Conservation (phyloP, 805 yeast species). For the Candida pini region DNA sequence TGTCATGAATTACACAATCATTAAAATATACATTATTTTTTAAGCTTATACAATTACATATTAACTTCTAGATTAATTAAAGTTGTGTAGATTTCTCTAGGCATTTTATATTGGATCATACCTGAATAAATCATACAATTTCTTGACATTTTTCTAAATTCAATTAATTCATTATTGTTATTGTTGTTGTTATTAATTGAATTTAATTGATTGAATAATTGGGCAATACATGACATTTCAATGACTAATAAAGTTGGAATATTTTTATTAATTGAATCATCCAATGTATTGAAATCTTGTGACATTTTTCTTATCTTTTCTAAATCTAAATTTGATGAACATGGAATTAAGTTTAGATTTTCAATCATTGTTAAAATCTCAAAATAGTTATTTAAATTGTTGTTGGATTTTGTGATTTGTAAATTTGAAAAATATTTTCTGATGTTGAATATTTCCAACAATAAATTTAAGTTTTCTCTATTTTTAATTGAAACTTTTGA, state of each 20-base stretch:
- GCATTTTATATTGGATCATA: slow-evolving; percentile 89
- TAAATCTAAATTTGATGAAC: slow-evolving; percentile 42
- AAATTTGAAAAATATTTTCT: slow-evolving; percentile 51
- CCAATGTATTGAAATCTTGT: slow-evolving; percentile 57
- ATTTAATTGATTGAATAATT: slow-evolving; percentile 42
- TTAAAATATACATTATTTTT: not conserved
- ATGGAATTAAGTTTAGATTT: slow-evolving; percentile 62
- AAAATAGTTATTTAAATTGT: too few species aligned
- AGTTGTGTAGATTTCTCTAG: slow-evolving; percentile 71
- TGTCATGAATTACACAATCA: slow-evolving; percentile 2
- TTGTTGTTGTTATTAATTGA: slow-evolving; percentile 20
- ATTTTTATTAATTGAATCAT: slow-evolving; percentile 70
- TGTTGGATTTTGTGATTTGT: slow-evolving; percentile 48
- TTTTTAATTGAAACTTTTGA: slow-evolving; percentile 47
- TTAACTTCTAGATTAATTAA: slow-evolving; percentile 55
- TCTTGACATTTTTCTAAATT: slow-evolving; percentile 60
- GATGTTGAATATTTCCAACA: slow-evolving; percentile 64
- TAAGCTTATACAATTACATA: slow-evolving; percentile 11
- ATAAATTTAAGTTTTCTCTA: slow-evolving; percentile 58
- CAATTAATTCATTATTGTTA: slow-evolving; percentile 43
- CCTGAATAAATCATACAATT: slow-evolving; percentile 95
- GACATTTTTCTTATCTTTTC: slow-evolving; percentile 56
- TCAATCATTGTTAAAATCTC: slow-evolving; percentile 46
- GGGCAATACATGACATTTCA: slow-evolving; percentile 72
- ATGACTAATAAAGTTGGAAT: slow-evolving; percentile 76